Evolutionary conservation across 169 alveolate species (phyloP).

Genomic region (Amoebophrya sp.): DNA sequence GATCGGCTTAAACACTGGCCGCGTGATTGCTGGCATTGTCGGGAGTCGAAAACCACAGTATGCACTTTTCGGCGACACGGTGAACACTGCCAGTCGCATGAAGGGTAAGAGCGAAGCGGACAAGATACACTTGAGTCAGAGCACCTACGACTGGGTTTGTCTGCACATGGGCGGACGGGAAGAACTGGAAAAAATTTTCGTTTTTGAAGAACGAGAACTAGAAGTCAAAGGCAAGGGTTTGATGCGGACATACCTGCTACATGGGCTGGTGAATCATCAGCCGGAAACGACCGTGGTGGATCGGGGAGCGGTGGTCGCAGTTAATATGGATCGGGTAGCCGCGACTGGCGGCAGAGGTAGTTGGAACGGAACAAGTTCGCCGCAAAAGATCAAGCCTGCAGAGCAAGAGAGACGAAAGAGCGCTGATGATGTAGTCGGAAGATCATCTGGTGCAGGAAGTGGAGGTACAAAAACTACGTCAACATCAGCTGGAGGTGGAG

Average conservation of each 20-base stretch:
- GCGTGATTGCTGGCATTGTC: slow-evolving; percentile 88
- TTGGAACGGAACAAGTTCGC: too few species aligned
- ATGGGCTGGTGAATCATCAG: too few species aligned
- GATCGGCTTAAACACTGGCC: slow-evolving; percentile 90
- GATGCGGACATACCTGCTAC: slow-evolving; percentile 59
- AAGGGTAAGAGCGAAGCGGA: slow-evolving; percentile 63
- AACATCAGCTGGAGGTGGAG: slow-evolving; percentile 66
- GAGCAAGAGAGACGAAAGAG: too few species aligned
- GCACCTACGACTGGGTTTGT: slow-evolving; percentile 54
- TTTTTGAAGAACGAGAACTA: slow-evolving; percentile 29
- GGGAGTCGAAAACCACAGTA: slow-evolving; percentile 91
- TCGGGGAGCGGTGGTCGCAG: too few species aligned
- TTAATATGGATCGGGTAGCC: too few species aligned
- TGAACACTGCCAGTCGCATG: slow-evolving; percentile 73
- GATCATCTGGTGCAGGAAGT: slow-evolving; percentile 67
- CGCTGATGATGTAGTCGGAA: too few species aligned
- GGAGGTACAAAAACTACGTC: slow-evolving; percentile 70
- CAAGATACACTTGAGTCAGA: slow-evolving; percentile 58
- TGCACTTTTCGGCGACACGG: slow-evolving; percentile 89
- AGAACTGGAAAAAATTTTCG: background rate
- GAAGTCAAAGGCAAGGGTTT: slow-evolving; percentile 67
- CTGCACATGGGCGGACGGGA: background rate
- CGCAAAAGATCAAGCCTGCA: too few species aligned
- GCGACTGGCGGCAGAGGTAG: too few species aligned
- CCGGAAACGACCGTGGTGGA: too few species aligned